These are phyloP conservation scores for Pseudonitzschia pungens DNA, from an alignment of 108 stramenopile species.

Conservation along the genomic window DNA sequence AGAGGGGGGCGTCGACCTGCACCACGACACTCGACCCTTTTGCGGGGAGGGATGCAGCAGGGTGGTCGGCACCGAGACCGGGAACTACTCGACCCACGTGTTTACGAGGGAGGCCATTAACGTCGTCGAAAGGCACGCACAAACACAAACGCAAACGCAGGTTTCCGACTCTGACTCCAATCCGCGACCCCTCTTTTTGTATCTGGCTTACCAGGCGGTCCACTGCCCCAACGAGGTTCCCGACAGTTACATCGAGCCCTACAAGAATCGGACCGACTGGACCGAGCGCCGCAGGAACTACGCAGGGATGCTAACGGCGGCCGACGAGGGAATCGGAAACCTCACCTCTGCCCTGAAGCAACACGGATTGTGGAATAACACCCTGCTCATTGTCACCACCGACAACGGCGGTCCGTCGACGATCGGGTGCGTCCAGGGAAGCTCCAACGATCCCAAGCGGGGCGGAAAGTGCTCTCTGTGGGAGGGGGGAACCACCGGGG, in stretches of 20 bases:
- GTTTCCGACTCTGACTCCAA: not conserved
- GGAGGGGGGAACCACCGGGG: slow-evolving; percentile 58
- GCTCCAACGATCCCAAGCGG: slow-evolving; percentile 49
- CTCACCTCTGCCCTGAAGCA: slow-evolving; percentile 33
- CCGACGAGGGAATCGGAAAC: slow-evolving; percentile 48
- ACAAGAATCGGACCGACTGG: slow-evolving; percentile 15
- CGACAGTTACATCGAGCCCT: slow-evolving; percentile 22
- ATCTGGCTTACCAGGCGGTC: slow-evolving; percentile 45
- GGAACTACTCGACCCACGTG: slow-evolving; percentile 39
- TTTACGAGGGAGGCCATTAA: slow-evolving; percentile 41
- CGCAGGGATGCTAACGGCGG: slow-evolving; percentile 49
- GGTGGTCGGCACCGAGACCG: slow-evolving; percentile 13
- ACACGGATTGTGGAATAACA: slow-evolving; percentile 39
- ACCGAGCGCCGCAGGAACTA: slow-evolving; percentile 31
- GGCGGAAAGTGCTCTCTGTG: slow-evolving; percentile 57
- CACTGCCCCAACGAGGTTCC: slow-evolving; percentile 52
- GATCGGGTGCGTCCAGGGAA: slow-evolving; percentile 24
- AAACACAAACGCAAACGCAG: too few species aligned
- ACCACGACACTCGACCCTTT: slow-evolving; percentile 12
- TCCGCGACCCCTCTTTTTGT: slow-evolving; percentile 33
- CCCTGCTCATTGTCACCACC: slow-evolving; percentile 49
- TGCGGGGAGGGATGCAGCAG: slow-evolving; percentile 36
- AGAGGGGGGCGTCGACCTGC: slow-evolving; percentile 26
- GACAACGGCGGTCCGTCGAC: slow-evolving; percentile 61
- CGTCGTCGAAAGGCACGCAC: slow-evolving; percentile 22